These are phyloP conservation scores for Penicillium expansum DNA, from an alignment of 2,329 filamentous ascomycete species.

Conservation along the genomic window DNA sequence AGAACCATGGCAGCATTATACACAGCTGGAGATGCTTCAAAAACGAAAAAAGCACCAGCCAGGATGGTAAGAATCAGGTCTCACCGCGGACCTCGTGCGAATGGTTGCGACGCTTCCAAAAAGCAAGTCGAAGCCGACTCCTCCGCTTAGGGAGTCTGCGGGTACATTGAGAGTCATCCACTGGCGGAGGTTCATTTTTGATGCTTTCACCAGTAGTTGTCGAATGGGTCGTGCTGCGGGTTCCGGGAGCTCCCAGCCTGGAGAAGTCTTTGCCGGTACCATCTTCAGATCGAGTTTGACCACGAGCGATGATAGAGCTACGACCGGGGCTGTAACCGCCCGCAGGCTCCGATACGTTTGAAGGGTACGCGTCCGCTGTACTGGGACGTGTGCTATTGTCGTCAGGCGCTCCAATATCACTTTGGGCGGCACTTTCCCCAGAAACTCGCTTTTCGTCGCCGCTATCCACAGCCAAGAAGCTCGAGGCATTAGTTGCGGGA, in stretches of 20 bases:
- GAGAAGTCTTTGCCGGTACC: slow-evolving; percentile 25
- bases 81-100: slow-evolving; percentile 35
- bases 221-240: slow-evolving; percentile 30
- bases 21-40: slow-evolving; percentile 9
- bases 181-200: slow-evolving; percentile 24
- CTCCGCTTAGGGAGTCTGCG: slow-evolving; percentile 37
- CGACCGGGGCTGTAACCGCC: slow-evolving; percentile 25
- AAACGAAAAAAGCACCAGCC: slow-evolving; percentile 7
- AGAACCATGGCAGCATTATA: slow-evolving; percentile 26
- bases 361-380: slow-evolving; percentile 29
- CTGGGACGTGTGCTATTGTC: slow-evolving; percentile 29
- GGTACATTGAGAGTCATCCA: slow-evolving; percentile 22
- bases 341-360: slow-evolving; percentile 19
- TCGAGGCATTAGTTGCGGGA: slow-evolving; percentile 46
- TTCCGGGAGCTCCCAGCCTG: slow-evolving; percentile 22
- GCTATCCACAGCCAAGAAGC: slow-evolving; percentile 43
- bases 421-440: slow-evolving; percentile 29
- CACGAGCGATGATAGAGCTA: slow-evolving; percentile 18
- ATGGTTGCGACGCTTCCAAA: slow-evolving; percentile 40
- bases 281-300: slow-evolving; percentile 20
- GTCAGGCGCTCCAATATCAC: slow-evolving; percentile 32
- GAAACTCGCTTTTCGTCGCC: slow-evolving; percentile 37
- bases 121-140: slow-evolving; percentile 42
- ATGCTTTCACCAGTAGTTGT: slow-evolving; percentile 28
- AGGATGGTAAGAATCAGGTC: slow-evolving; percentile 23